These are phyloP conservation scores for Fusarium tuaranense DNA, from an alignment of 2,329 filamentous ascomycete genomes.

Conservation along the genomic window DNA sequence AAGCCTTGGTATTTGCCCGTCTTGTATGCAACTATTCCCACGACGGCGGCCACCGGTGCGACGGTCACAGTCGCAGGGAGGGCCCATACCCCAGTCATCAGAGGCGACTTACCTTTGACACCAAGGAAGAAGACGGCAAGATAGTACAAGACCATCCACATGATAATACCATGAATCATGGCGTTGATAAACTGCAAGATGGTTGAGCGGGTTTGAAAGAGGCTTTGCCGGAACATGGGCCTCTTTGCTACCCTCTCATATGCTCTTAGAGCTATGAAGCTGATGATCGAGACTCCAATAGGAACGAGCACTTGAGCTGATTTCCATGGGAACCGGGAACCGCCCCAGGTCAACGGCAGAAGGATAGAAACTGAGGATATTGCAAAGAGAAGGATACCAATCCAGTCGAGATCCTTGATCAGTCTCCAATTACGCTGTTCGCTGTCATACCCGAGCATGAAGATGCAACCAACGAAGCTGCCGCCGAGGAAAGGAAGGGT, in stretches of 20 bases:
- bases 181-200: conserved; percentile 37
- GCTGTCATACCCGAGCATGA: conserved; percentile 45
- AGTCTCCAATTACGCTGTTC: conserved; percentile 1
- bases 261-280: conserved; percentile 51
- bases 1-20: conserved; percentile 71
- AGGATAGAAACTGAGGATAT: conserved; percentile 30
- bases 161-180: conserved; percentile 40
- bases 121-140: conserved; percentile 43
- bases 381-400: conserved; percentile 69
- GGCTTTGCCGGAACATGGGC: conserved; percentile 40
- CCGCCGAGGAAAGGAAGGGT: conserved; percentile 48
- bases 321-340: conserved; percentile 37
- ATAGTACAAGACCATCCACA: conserved; percentile 47
- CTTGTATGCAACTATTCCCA: conserved; percentile 65
- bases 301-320: conserved; percentile 64
- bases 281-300: conserved; percentile 64
- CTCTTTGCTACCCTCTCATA: conserved; percentile 33
- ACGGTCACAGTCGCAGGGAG: conserved; percentile 73
- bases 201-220: conserved; percentile 38
- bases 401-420: conserved; percentile 65
- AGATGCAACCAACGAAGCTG: conserved; percentile 36
- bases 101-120: conserved; percentile 35
- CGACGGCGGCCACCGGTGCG: conserved; percentile 68
- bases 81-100: conserved; percentile 57
- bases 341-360: conserved; percentile 30